phyloP scores from a whole-genome alignment of 1,284 basidiomycete species.

The Xerocomus amazonicus region DNA sequence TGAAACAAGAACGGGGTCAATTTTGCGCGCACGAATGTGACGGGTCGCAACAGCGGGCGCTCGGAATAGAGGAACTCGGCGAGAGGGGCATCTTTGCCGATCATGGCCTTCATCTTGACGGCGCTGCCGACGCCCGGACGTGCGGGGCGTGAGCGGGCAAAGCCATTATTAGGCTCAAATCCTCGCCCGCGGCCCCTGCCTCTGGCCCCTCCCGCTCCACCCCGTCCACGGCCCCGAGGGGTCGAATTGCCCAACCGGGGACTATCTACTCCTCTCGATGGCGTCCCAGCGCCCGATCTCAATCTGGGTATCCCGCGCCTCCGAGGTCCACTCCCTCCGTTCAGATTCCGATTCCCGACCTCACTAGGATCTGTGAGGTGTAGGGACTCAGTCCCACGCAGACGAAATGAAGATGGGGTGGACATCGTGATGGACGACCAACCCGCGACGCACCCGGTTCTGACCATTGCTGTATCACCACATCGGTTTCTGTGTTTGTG shows the following conservation, averaged over 20 bases:
- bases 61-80: constrained; percentile 54
- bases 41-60: constrained; percentile 58
- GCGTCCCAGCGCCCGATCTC: constrained; percentile 15
- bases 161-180: neutral
- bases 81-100: constrained; percentile 42
- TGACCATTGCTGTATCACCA: constrained; percentile 20
- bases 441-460: constrained; percentile 19
- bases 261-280: constrained; percentile 14
- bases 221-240: constrained; percentile 17
- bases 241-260: constrained; percentile 12
- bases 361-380: constrained; percentile 1
- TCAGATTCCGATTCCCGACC: neutral
- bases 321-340: constrained; percentile 8
- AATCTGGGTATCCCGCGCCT: constrained; percentile 1
- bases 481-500: constrained; percentile 17
- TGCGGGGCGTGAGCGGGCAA: neutral
- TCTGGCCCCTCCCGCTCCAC: constrained; percentile 20
- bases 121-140: constrained; percentile 6
- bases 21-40: constrained; percentile 63
- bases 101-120: constrained; percentile 4
- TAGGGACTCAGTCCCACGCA: neutral
- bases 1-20: constrained; percentile 57
- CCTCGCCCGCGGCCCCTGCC: neutral
- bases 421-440: neutral
- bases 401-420: neutral